Base-by-base conservation (phyloP, 1,284 basidiomycete species). In the Mycena citricolor region DNA sequence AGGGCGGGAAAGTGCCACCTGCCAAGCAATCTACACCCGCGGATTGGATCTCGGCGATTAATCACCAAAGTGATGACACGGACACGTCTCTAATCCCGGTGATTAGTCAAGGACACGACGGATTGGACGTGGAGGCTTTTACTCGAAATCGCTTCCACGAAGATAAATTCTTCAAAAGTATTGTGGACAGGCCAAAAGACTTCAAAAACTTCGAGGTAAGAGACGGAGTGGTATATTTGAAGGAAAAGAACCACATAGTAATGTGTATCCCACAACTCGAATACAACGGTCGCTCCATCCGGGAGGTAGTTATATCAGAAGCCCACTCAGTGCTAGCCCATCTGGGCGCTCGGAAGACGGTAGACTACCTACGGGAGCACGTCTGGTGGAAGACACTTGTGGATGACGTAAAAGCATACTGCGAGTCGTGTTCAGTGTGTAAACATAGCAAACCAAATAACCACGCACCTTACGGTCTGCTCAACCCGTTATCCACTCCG, bases 291-390 rank as follows among this genome's bases (percentile, higher is more conserved):
- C 39, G 30, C 2, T 19, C 11, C 5, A 39, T 63, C 0, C 49
- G 49, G n/a, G 60, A 74, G 10, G 45, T 73, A 0, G 67, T 73
- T 2, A 65, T 71, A 44, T 21, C 69, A 4, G 51, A 73, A 8
- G 67, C 71, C 32, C 56, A 62, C 6, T 35, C 60, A 4, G 55
- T 74, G 0, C 67, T 70, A 32, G 63, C 62, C 31, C 58, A 69
- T 12, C 66, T 73, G 51, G 68, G 72, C 0, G 34, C 71, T 3
- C 67, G 60, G 0, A 36, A 54, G 5, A 45, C 51, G 0, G 68
- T 79, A 21, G 55, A 29, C 4, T 60, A 56, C 25, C 51, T 68
- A 3, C 48, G 61, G 2, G 54, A 61, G 1, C 38, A 59, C 17
- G 61, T 65, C 19, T 70, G 63, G 61, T 70, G 68, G 68, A 52